These are phyloP conservation scores for Gremmenia infestans DNA, from an alignment of 2,329 filamentous ascomycete genomes.

Conservation along the genomic window DNA sequence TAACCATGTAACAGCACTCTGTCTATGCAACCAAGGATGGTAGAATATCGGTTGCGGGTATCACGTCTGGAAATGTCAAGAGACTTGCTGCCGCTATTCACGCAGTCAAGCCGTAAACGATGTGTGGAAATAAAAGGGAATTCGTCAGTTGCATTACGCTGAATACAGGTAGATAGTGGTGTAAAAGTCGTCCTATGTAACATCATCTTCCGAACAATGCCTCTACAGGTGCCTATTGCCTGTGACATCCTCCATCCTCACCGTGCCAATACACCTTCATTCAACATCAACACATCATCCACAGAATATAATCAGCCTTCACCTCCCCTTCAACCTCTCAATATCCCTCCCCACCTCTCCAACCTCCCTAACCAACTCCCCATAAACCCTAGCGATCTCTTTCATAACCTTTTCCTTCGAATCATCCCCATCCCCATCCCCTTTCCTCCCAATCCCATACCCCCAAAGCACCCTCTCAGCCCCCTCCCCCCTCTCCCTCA, in stretches of 20 bases:
- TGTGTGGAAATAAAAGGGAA: not conserved
- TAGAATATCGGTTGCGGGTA: conserved; percentile 79
- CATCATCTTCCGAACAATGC: not conserved
- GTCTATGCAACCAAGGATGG: conserved; percentile 96
- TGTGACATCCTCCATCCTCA: not conserved
- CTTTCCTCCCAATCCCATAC: no score
- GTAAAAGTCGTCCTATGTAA: not conserved
- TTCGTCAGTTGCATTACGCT: no score
- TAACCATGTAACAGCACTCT: conserved; percentile 58
- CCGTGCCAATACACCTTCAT: not conserved
- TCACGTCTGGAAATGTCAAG: conserved; percentile 73
- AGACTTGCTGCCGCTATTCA: conserved; percentile 79
- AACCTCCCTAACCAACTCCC: conserved; percentile 26
- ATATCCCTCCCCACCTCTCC: conserved; percentile 30
- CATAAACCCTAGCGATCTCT: conserved; percentile 31
- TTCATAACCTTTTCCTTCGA: conserved; percentile 31
- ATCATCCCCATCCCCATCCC: no score
- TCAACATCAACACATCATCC: not conserved
- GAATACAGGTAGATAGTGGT: not conserved
- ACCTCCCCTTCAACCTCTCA: conserved; percentile 24
- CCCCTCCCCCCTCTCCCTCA: no score
- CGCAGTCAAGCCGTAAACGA: conserved; percentile 58
- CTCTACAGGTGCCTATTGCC: no score
- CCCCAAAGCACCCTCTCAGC: no score
- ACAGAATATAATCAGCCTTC: not conserved